Base-by-base conservation (phyloP, 2,329 filamentous ascomycete species). In the Colletotrichum horii region DNA sequence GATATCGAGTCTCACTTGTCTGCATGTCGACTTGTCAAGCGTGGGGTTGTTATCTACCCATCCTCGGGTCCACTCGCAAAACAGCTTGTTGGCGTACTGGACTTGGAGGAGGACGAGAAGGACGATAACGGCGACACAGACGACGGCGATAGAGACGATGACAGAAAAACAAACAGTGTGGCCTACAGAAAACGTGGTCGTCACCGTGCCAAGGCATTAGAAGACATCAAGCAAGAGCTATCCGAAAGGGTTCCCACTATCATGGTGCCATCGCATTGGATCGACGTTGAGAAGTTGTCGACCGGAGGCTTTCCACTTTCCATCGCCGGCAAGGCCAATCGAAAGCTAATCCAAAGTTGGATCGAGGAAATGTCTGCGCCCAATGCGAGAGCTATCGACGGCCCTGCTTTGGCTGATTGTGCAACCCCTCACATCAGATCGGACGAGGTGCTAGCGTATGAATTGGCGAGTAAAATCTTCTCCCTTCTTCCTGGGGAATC, bases 1-100 rank as follows among this genome's bases (percentile, higher is more conserved):
- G 79, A 80, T 2, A 74, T 80, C 12, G 79, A 80, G 30, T 58
- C 72, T 1, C 61, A 75, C 9, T 34, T 75, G 12, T 30, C 48
- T 9, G 6, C 16, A 8, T 72, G 72, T 36, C 12, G 15, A 11
- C 36, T 24, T 12, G 36, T 55, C 60, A 30, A 52, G 28, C n/a
- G 52, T 14, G 34, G 32, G 2, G 48, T 75, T n/a, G 68, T 72
- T 0, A 19, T 75, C 6, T 72, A 72, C n/a, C 72, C 68, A 4
- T 60, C 72, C 8, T 34, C 28, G 0, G 72, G 72, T 9, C 43
- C 60, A 8, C 71, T 72, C 34, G n/a, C 60, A 24, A 6, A 22
- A 6, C 43, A 72, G 22, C 60, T 75, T 22, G 69, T 71, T 6
- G 72, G 34, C 6, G 36, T 75, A 3, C 16, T 72, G 60, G 68